phyloP scores from a whole-genome alignment of 768 basidiomycete genomes.

The Dioszegia crocea region DNA sequence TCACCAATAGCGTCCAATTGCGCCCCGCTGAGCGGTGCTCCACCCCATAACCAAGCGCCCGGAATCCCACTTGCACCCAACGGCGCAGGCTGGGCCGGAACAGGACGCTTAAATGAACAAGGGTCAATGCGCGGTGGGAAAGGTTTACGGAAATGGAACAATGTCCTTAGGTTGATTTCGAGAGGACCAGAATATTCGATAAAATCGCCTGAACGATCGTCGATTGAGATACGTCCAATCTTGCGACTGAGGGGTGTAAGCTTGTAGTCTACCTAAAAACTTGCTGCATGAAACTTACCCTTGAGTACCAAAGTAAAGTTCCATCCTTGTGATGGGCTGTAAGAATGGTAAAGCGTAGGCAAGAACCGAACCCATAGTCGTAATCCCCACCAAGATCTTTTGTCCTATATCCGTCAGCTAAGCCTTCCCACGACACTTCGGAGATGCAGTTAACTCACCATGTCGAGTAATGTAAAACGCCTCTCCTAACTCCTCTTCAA shows the following conservation, averaged over 20 bases:
- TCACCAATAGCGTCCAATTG: constrained; percentile 47
- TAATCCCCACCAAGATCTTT: constrained; percentile 44
- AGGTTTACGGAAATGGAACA: constrained; percentile 49
- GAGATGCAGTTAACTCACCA: constrained; percentile 52
- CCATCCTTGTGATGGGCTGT: constrained; percentile 37
- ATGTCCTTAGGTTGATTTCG: constrained; percentile 45
- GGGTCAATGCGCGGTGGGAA: constrained; percentile 44
- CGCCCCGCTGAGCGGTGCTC: constrained; percentile 48
- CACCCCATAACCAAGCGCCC: constrained; percentile 51
- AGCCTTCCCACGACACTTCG: constrained; percentile 2
- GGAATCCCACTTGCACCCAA: constrained; percentile 33
- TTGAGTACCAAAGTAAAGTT: constrained; percentile 32
- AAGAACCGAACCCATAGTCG: constrained; percentile 35
- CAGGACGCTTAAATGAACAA: constrained; percentile 26
- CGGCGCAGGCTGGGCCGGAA: constrained; percentile 47
- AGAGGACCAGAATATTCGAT: constrained; percentile 44
- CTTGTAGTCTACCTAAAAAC: not conserved
- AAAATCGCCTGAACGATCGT: constrained; percentile 49
- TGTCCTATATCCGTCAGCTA: constrained; percentile 28
- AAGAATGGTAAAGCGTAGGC: constrained; percentile 46
- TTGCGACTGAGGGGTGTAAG: constrained; percentile 21
- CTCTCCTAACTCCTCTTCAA: constrained; percentile 56
- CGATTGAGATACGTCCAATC: constrained; percentile 45
- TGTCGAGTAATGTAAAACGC: constrained; percentile 58
- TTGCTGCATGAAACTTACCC: constrained; percentile 18